A percentile compares a stretch with the other conserved stretches of the same genome.
Conservation (phyloP, 2,329 filamentous ascomycete genomes). For the Colletotrichum spaethianum region DNA sequence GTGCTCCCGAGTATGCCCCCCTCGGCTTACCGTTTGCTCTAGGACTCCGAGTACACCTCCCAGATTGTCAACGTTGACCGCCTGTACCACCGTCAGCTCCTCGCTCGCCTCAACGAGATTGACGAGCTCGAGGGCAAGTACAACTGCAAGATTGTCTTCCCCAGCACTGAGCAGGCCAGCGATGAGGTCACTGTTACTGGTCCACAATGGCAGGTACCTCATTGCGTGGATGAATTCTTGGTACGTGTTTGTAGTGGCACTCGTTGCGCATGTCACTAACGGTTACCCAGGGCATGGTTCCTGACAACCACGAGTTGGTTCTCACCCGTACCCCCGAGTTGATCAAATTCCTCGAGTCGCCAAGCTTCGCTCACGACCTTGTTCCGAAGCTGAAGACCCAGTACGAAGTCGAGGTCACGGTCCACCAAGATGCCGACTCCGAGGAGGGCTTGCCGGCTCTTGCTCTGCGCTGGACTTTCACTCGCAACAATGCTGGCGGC, state of each 20-base stretch:
- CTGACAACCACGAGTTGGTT: slow-evolving; percentile 92
- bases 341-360: slow-evolving; percentile 84
- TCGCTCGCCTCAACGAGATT: slow-evolving; percentile 88
- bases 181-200: slow-evolving; percentile 96
- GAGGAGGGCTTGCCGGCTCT: slow-evolving; percentile 71
- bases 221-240: slow-evolving; percentile 95
- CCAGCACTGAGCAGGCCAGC: slow-evolving; percentile 96
- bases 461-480: slow-evolving; percentile 84
- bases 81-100: slow-evolving; percentile 93
- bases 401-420: slow-evolving; percentile 89
- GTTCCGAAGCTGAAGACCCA: slow-evolving; percentile 89
- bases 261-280: slow-evolving; percentile 18
- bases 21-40: slow-evolving; percentile 24
- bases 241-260: slow-evolving; percentile 60
- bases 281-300: slow-evolving; percentile 85
- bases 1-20: background rate
- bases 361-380: slow-evolving; percentile 85
- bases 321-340: slow-evolving; percentile 83
- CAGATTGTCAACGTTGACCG: slow-evolving; percentile 95
- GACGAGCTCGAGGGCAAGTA: slow-evolving; percentile 98
- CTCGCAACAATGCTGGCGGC: slow-evolving; percentile 95
- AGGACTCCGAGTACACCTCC: slow-evolving; percentile 97
- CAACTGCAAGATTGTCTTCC: slow-evolving; percentile 99
- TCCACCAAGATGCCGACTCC: slow-evolving; percentile 75
- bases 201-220: slow-evolving; percentile 97